phyloP scores from a whole-genome alignment of 768 basidiomycete species.

The Rhodotorula diobovata region DNA sequence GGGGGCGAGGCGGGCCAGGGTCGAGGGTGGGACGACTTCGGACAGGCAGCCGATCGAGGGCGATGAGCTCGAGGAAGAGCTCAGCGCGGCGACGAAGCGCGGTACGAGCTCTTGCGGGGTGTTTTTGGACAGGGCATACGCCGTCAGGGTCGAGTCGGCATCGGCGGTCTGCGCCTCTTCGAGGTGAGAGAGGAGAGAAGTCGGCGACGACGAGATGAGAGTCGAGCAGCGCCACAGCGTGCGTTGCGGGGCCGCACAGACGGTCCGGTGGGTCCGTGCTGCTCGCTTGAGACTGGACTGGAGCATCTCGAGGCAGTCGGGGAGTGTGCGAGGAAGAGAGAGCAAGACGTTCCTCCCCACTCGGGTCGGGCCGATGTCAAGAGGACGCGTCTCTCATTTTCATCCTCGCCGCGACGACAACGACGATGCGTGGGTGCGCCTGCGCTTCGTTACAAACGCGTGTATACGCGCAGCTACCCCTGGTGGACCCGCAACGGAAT shows the following conservation, averaged over 20 bases:
- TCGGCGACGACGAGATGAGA: slow-evolving; percentile 3
- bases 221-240: slow-evolving; percentile 24
- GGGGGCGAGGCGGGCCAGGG: not conserved
- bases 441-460: no score
- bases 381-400: no score
- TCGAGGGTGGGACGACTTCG: slow-evolving; percentile 18
- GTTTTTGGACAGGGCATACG: slow-evolving; percentile 33
- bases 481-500: no score
- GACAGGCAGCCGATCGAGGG: slow-evolving; percentile 15
- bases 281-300: not conserved
- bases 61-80: not conserved
- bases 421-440: no score
- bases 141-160: not conserved
- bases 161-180: not conserved
- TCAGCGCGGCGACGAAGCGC: not conserved
- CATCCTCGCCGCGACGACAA: no score
- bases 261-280: fast-evolving
- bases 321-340: not conserved
- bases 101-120: slow-evolving; percentile 22
- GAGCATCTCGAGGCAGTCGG: not conserved
- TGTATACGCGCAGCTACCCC: no score
- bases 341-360: no score
- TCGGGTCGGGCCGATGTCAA: no score
- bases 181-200: slow-evolving; percentile 12
- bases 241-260: not conserved